Conservation (phyloP, 2,329 filamentous ascomycete species). For the Aspergillus pseudoglaucus region DNA sequence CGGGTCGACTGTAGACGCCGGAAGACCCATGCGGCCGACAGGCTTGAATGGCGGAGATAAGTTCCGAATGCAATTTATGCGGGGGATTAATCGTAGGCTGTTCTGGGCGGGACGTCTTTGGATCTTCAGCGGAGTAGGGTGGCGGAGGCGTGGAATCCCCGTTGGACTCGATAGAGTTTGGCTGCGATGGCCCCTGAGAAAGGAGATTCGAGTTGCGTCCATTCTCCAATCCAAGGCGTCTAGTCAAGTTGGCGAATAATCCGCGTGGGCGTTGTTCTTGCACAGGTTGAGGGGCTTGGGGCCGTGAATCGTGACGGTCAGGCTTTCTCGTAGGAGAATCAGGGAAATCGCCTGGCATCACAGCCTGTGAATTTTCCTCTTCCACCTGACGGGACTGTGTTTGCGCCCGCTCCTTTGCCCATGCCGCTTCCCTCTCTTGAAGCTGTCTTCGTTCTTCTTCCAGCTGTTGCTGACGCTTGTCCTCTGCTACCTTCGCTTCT, state of each 20-base stretch:
- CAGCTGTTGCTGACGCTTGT: slow-evolving; percentile 64
- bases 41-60: slow-evolving; percentile 71
- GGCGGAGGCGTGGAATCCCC: slow-evolving; percentile 28
- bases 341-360: slow-evolving; percentile 70
- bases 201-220: slow-evolving; percentile 22
- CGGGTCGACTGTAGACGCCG: slow-evolving; percentile 64
- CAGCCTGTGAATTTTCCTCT: slow-evolving; percentile 29
- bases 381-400: slow-evolving; percentile 15
- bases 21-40: slow-evolving; percentile 71
- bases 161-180: slow-evolving; percentile 14
- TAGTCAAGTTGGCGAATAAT: slow-evolving; percentile 63
- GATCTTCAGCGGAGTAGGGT: slow-evolving; percentile 33
- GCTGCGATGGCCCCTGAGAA: slow-evolving; percentile 17
- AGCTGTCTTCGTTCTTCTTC: slow-evolving; percentile 66
- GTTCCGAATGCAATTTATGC: slow-evolving; percentile 41
- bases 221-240: slow-evolving; percentile 61
- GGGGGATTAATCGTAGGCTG: slow-evolving; percentile 28
- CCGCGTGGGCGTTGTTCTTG: slow-evolving; percentile 46
- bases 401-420: slow-evolving; percentile 38
- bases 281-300: slow-evolving; percentile 14
- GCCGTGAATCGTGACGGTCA: slow-evolving; percentile 12
- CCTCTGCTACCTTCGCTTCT: slow-evolving; percentile 80
- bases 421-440: slow-evolving; percentile 51
- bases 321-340: slow-evolving; percentile 54
- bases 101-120: slow-evolving; percentile 26